phyloP scores from a whole-genome alignment of 2,329 filamentous ascomycete species.

The Diaporthe destruens region DNA sequence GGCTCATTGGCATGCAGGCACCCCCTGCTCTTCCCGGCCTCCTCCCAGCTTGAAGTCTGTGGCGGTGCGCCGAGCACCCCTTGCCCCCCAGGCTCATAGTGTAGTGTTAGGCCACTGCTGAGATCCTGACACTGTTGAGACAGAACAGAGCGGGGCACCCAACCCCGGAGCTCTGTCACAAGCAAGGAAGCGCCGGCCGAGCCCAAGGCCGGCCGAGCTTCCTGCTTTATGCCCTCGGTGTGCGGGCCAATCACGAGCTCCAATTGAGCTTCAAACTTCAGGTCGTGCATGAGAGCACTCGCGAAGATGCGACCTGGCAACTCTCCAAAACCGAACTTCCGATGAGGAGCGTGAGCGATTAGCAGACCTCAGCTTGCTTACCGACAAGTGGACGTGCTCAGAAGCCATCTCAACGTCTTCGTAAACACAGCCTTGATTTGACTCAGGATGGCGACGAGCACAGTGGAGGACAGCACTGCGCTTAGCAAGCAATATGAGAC shows the following conservation, averaged over 20 bases:
- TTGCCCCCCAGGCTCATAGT: background rate
- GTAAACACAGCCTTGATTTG: background rate
- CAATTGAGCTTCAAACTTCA: conserved; percentile 26
- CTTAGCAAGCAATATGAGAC: conserved; percentile 62
- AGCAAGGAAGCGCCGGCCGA: conserved; percentile 11
- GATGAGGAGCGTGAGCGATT: background rate
- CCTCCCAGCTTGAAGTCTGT: conserved; percentile 11
- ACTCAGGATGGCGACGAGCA: conserved; percentile 35
- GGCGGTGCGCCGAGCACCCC: conserved; percentile 21
- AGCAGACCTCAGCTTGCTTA: background rate
- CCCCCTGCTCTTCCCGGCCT: conserved; percentile 1
- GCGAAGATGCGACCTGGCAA: background rate
- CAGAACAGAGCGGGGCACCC: background rate
- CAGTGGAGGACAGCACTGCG: conserved; percentile 48
- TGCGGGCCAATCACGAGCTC: conserved; percentile 25
- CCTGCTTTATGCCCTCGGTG: background rate
- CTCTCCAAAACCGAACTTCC: background rate
- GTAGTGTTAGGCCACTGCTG: background rate
- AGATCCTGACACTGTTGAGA: conserved; percentile 15
- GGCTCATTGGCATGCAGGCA: background rate
- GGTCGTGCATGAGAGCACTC: conserved; percentile 10
- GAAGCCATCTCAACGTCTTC: background rate
- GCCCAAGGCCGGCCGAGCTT: conserved; percentile 23
- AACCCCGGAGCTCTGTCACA: conserved; percentile 26
- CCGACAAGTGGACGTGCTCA: background rate